phyloP scores from a whole-genome alignment of 2,329 filamentous ascomycete genomes.

The Colletotrichum tamarilloi region DNA sequence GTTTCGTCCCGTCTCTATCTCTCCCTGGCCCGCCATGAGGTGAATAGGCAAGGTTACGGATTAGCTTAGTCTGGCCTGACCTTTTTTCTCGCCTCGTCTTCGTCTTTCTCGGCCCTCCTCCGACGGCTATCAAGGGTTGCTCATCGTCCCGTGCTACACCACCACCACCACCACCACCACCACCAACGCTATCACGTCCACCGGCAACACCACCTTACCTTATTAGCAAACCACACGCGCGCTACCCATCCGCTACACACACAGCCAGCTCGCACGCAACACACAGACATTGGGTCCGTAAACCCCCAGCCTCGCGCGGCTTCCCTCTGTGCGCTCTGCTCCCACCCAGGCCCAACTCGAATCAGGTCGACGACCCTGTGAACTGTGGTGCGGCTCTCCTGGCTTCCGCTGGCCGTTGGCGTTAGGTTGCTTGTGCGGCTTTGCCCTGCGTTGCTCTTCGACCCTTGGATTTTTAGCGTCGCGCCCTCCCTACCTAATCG shows the following conservation, averaged over 20 bases:
- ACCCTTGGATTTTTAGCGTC: neutral
- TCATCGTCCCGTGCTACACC: neutral
- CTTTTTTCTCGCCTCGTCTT: slow-evolving; percentile 4
- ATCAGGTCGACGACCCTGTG: neutral
- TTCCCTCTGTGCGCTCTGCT: neutral
- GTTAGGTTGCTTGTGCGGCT: neutral
- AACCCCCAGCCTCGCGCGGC: slow-evolving; percentile 11
- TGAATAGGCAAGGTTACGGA: neutral
- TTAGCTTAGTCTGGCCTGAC: slow-evolving; percentile 9
- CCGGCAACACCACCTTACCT: slow-evolving; percentile 7
- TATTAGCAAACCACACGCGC: slow-evolving; percentile 21
- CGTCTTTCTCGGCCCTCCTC: neutral
- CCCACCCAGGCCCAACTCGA: neutral
- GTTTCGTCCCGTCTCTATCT: slow-evolving; percentile 19
- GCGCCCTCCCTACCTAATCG: neutral
- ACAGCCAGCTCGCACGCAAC: neutral
- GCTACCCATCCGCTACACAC: neutral
- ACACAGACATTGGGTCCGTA: slow-evolving; percentile 20
- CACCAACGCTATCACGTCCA: slow-evolving; percentile 5
- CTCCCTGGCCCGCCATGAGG: slow-evolving; percentile 18
- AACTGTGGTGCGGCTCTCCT: neutral
- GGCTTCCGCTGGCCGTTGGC: neutral
- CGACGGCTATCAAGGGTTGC: neutral
- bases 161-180: slow-evolving; percentile 2
- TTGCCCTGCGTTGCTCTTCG: neutral